Base-by-base conservation (phyloP, 2,329 filamentous ascomycete species). In the Aureobasidium sp. region DNA sequence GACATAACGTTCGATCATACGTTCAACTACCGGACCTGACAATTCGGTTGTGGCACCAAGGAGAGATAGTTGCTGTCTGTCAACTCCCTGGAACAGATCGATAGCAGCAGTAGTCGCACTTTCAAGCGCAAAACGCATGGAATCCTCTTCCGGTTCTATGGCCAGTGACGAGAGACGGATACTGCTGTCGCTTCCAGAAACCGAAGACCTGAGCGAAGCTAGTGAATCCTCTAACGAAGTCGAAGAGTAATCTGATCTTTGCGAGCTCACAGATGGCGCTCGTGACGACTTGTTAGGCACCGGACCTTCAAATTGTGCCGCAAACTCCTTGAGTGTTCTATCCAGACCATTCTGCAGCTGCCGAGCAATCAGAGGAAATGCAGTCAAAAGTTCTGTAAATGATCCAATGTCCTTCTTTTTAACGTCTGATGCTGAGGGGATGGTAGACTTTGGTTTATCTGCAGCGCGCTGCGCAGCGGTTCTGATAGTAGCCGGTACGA, bases 281-380 rank as follows among this genome's bases (percentile, higher is more conserved):
- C 71, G 66, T 9, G 72, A 73, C n/a, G 67, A 66, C 23, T 68
- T 68, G 56, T 72, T 71, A 2, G 91, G 91, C 6, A 96, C 75
- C 6, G 91, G 91, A 70, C 89, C 91, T 66, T 95, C 90, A 67
- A 97, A 87, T 61, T 93, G 89, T 48, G 85, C 85, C 6, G 86
- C 87, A 72, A 99, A 97, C 68, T 97, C 92, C 64, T 88, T 86
- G 71, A 97, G 96, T 29, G 97, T 78, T 69, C 87, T 87, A 70
- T 99, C 93, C 37, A 99, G 76, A 0, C 94, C 94, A 1, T 88
- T 84, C 68, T 97, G 91, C 91, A 99, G 96, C 74, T 99, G 94
- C 64, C 90, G 84, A 27, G 92, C 91, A 68, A 99, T 97, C 84
- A 96, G 89, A 1, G 94, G 94, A 67, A 97, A 99, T 68, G 91